A percentile compares a stretch with the other conserved stretches of the same genome.
Evolutionary conservation across 768 basidiomycete genomes (phyloP).

Genomic region (Phlebiopsis flavidoalba): DNA sequence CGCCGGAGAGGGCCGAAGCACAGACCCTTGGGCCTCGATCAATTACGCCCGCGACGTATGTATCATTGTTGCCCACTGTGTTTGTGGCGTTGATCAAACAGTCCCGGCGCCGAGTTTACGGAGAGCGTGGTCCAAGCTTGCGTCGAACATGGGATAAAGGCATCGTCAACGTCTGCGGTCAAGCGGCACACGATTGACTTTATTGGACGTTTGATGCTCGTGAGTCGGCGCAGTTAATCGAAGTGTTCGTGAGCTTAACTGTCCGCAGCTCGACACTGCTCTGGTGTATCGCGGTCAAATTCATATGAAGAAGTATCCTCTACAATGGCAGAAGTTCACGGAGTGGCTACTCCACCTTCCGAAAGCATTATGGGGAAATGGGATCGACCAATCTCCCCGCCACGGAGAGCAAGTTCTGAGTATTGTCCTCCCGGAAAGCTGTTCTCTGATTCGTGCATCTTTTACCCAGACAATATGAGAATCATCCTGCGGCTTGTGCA

Average conservation of each 20-base stretch:
- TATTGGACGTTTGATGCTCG: slow-evolving; percentile 63
- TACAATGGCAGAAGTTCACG: slow-evolving; percentile 31
- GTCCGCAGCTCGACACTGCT: slow-evolving; percentile 53
- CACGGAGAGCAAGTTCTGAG: slow-evolving; percentile 49
- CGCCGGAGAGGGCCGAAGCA: slow-evolving; percentile 10
- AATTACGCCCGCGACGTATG: slow-evolving; percentile 55
- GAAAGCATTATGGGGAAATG: slow-evolving; percentile 80
- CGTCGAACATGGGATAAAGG: slow-evolving; percentile 60
- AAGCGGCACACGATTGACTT: slow-evolving; percentile 75
- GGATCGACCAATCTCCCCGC: slow-evolving; percentile 48
- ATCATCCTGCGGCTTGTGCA: slow-evolving; percentile 40
- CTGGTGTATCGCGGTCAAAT: slow-evolving; percentile 48
- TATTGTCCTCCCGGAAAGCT: neutral
- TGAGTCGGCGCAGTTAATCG: slow-evolving; percentile 30
- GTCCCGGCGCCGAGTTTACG: slow-evolving; percentile 12
- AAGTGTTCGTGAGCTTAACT: neutral
- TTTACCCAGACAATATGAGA: slow-evolving; percentile 40
- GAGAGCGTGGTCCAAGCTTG: slow-evolving; percentile 44
- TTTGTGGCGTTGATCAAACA: slow-evolving; percentile 63
- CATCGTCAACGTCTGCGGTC: slow-evolving; percentile 52
- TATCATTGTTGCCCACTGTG: slow-evolving; percentile 66
- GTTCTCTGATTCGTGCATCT: neutral
- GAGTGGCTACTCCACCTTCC: slow-evolving; percentile 78
- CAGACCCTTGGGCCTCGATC: slow-evolving; percentile 34
- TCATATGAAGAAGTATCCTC: slow-evolving; percentile 26